A percentile compares a stretch with the other conserved stretches of the same genome.
These are phyloP conservation scores for Taphrina deformans DNA, from an alignment of 1,139 yeast species.

Conservation along the genomic window DNA sequence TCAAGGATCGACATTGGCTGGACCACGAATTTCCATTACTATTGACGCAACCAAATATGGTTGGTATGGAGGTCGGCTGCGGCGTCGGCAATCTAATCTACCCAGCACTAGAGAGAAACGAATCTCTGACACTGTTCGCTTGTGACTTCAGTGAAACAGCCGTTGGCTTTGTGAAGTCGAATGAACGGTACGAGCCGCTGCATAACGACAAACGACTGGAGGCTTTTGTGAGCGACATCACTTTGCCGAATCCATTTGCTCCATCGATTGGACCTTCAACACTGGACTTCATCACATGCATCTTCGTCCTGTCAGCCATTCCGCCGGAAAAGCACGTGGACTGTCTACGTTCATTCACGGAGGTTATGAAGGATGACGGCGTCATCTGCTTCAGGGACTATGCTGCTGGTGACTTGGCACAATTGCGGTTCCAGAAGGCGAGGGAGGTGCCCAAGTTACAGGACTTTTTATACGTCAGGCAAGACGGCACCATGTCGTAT, in stretches of 20 bases:
- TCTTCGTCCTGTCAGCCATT: slow-evolving; percentile 35
- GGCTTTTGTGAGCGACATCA: slow-evolving; percentile 34
- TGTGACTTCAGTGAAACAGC: slow-evolving; percentile 33
- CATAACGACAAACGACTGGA: background rate
- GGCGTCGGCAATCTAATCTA: slow-evolving; percentile 35
- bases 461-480: slow-evolving; percentile 31
- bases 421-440: slow-evolving; percentile 16
- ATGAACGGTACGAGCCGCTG: background rate
- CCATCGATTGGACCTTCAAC: background rate
- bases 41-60: slow-evolving; percentile 4
- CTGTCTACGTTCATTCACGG: background rate
- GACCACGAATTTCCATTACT: slow-evolving; percentile 31
- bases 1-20: slow-evolving; percentile 36
- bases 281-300: slow-evolving; percentile 29
- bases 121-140: slow-evolving; percentile 9
- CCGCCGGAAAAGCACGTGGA: slow-evolving; percentile 28
- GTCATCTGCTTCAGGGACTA: slow-evolving; percentile 34
- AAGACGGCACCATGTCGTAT: slow-evolving; percentile 35
- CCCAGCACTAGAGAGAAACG: slow-evolving; percentile 31
- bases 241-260: background rate
- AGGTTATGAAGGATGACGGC: slow-evolving; percentile 24
- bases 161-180: slow-evolving; percentile 11
- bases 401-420: slow-evolving; percentile 33
- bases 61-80: slow-evolving; percentile 34
- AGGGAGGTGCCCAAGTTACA: slow-evolving; percentile 32